phyloP scores from a whole-genome alignment of 2,329 filamentous ascomycete genomes.

The Fusarium sp. region DNA sequence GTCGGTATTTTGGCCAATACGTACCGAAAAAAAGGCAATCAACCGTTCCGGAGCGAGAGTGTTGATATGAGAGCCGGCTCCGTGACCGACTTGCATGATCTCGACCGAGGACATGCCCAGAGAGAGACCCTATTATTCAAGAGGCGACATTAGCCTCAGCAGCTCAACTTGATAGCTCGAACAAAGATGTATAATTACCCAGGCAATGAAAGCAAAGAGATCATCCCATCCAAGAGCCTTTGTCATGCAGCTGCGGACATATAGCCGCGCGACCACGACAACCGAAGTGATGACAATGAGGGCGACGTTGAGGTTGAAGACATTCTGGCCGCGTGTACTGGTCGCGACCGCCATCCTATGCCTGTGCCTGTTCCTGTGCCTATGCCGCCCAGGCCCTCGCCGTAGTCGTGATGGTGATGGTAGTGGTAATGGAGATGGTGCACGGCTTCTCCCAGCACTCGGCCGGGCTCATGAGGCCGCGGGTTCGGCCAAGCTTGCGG shows the following conservation, averaged over 20 bases:
- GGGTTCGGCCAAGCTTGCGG: constrained; percentile 38
- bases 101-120: constrained; percentile 36
- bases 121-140: constrained; percentile 24
- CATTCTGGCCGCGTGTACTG: constrained; percentile 19
- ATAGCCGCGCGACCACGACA: constrained; percentile 38
- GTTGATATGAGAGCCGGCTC: constrained; percentile 35
- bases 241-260: constrained; percentile 39
- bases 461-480: constrained; percentile 12
- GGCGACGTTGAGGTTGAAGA: constrained; percentile 39
- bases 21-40: constrained; percentile 38
- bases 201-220: constrained; percentile 39
- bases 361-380: too few relatives aligned
- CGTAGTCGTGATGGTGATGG: constrained; percentile 36
- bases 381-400: constrained; percentile 20
- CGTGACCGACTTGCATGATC: constrained; percentile 32
- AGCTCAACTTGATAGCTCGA: too few relatives aligned
- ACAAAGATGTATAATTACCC: constrained; percentile 22
- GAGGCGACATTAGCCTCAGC: constrained; percentile 9
- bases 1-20: background rate
- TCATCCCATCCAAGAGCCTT: constrained; percentile 44
- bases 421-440: constrained; percentile 39
- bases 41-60: constrained; percentile 28
- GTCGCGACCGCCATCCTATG: constrained; percentile 19
- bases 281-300: constrained; percentile 40
- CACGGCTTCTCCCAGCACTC: constrained; percentile 26